A percentile compares a stretch with the other conserved stretches of the same genome.
phyloP scores from a whole-genome alignment of 2,329 filamentous ascomycete species.

The Penicillium sp. region DNA sequence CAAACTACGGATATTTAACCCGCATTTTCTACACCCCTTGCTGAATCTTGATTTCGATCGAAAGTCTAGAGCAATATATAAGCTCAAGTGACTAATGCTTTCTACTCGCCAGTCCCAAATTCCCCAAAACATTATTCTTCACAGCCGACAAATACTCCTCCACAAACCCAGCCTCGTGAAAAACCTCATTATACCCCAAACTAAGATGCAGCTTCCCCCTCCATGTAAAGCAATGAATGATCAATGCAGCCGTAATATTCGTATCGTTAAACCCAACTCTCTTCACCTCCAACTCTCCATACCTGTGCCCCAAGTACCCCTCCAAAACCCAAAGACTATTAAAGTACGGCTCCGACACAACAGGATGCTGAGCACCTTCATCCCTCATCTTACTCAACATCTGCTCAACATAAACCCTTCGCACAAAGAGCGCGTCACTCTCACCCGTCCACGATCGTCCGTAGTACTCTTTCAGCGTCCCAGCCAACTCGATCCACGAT shows the following conservation, averaged over 20 bases:
- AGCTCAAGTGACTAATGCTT: not conserved
- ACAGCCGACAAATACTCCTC: not conserved
- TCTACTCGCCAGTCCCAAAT: not conserved
- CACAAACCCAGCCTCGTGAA: not conserved
- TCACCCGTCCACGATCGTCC: not conserved
- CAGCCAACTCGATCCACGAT: not conserved
- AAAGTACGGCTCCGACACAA: not conserved
- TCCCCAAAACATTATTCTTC: not conserved
- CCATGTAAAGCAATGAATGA: not conserved
- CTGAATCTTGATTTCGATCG: not conserved
- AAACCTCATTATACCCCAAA: not conserved
- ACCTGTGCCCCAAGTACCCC: not conserved
- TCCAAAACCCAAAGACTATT: not conserved
- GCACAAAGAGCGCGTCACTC: not conserved
- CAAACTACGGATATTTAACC: not conserved
- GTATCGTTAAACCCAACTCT: not conserved
- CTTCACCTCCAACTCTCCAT: not conserved
- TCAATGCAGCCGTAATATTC: not conserved
- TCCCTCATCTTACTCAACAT: not conserved
- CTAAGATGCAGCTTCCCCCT: not conserved
- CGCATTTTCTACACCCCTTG: not conserved
- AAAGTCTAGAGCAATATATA: too few species aligned
- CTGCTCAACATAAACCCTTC: not conserved
- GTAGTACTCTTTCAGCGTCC: not conserved
- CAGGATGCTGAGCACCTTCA: not conserved